Percentiles rank a stretch among this genome's conserved stretches.
Conservation (phyloP, 768 basidiomycete genomes). For the Trametes villosa region DNA sequence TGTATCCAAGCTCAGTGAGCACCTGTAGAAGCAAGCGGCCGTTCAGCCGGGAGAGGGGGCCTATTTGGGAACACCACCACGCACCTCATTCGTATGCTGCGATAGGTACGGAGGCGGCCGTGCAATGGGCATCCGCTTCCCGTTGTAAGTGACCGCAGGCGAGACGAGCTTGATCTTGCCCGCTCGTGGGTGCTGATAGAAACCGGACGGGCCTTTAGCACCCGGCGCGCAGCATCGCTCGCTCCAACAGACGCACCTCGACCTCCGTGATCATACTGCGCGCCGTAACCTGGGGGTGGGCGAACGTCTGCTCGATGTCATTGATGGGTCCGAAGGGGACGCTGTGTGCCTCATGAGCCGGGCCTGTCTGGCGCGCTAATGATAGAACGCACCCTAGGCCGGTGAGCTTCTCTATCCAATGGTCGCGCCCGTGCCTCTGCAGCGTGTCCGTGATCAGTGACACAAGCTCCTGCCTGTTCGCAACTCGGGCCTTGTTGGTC, state of each 20-base stretch:
- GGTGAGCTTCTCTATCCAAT: slow-evolving; percentile 77
- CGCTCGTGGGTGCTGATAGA: slow-evolving; percentile 39
- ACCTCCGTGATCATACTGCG: slow-evolving; percentile 77
- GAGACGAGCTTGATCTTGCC: slow-evolving; percentile 76
- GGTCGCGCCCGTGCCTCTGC: slow-evolving; percentile 56
- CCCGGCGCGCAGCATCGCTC: slow-evolving; percentile 30
- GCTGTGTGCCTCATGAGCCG: slow-evolving; percentile 38
- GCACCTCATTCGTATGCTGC: slow-evolving; percentile 79
- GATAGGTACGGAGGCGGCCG: slow-evolving; percentile 88
- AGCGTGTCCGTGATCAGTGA: slow-evolving; percentile 67
- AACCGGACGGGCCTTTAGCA: background rate
- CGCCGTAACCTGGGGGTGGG: slow-evolving; percentile 84
- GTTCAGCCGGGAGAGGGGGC: background rate
- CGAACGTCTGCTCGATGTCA: slow-evolving; percentile 86
- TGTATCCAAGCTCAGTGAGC: slow-evolving; percentile 39
- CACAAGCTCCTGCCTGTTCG: slow-evolving; percentile 72
- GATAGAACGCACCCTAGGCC: slow-evolving; percentile 73
- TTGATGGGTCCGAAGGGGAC: slow-evolving; percentile 93
- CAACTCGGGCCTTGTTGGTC: slow-evolving; percentile 77
- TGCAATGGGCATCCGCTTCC: slow-evolving; percentile 71
- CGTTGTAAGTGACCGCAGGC: slow-evolving; percentile 83
- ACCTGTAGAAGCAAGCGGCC: slow-evolving; percentile 15
- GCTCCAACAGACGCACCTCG: slow-evolving; percentile 48
- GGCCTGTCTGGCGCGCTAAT: background rate
- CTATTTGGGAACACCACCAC: background rate